Evolutionary conservation across 2,329 filamentous ascomycete genomes (phyloP), one percentile per base, ranked within the genome.

Genomic region (Ophiostoma quercus): DNA sequence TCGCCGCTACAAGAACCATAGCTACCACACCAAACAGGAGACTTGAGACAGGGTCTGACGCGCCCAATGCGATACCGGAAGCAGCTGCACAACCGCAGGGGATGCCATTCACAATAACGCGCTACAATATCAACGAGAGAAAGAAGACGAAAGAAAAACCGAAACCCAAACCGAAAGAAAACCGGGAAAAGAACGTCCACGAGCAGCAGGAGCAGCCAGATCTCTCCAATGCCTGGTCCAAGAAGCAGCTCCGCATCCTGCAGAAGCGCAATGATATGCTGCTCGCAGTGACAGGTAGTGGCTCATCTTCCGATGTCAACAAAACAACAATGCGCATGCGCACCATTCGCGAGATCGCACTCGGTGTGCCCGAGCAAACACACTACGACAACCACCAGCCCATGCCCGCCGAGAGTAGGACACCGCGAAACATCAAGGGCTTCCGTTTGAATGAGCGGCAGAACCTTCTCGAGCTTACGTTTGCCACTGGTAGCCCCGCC

Each of bases 251-350:
- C 8, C 1, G 6, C 8, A 14, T 41, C 3, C 62, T 65, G 34
- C 62, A 65, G 62, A 65, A 65, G 62, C 62, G 62, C 62, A 39
- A 65, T 9, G 62, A 11, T 29, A 34, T 65, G 62, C 62, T 65
- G 32, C 34, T 22, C 3, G 62, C 62, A 34, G 34, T 65, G 4
- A 22, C 62, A 7, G 62, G 34, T 8, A 19, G 5, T 4, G 34
- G n/a, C 19, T n/a, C 16, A 34, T 34, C 34, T 39, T 7, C 12
- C 1, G 32, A 39, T 19, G 5, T 7, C 34, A 5, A 39, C 19
- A 22, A 12, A 3, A 65, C 34, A 22, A 19, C 32, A 6, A 22
- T 7, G 19, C 62, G 34, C 19, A 19, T 8, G 11, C 57, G 57
- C n/a, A 32, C 57, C 6, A 25, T 32, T 16, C 62, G 62, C 62